A percentile compares a stretch with the other conserved stretches of the same genome.
phyloP scores from a whole-genome alignment of 2,329 filamentous ascomycete genomes.

The Fonsecaea monophora region DNA sequence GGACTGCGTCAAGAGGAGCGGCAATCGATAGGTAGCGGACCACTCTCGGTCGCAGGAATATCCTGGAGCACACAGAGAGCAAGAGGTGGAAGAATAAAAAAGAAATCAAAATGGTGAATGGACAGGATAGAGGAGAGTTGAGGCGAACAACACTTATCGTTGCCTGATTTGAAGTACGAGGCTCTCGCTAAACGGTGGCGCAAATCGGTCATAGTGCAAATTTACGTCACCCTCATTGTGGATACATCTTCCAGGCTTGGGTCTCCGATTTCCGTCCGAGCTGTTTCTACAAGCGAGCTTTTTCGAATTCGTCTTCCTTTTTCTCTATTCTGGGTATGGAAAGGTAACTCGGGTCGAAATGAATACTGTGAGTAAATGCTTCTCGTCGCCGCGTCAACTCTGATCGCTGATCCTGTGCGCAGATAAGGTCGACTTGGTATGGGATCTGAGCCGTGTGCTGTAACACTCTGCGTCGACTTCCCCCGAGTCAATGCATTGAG shows the following conservation, averaged over 20 bases:
- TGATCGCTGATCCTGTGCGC: constrained; percentile 28
- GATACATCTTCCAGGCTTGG: background rate
- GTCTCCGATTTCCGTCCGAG: constrained; percentile 3
- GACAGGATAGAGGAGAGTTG: background rate
- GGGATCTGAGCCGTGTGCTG: constrained; percentile 35
- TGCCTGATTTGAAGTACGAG: background rate
- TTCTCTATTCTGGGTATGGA: constrained; percentile 12
- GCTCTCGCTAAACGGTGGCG: background rate
- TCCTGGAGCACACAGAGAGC: background rate
- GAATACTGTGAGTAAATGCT: constrained; percentile 58
- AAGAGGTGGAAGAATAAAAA: background rate
- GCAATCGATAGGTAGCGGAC: constrained; percentile 14
- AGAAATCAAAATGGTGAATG: background rate
- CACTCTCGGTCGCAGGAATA: background rate
- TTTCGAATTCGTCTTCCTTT: background rate
- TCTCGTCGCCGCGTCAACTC: background rate
- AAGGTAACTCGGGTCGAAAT: constrained; percentile 44
- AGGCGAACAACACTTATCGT: background rate
- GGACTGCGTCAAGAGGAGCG: background rate
- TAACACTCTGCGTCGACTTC: background rate
- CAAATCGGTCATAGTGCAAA: background rate
- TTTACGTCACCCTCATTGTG: background rate
- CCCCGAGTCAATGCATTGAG: background rate
- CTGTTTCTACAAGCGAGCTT: constrained; percentile 11
- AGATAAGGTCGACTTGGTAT: constrained; percentile 67